Conservation (phyloP, 257 asterid species). For the Euphrasia confusa region DNA sequence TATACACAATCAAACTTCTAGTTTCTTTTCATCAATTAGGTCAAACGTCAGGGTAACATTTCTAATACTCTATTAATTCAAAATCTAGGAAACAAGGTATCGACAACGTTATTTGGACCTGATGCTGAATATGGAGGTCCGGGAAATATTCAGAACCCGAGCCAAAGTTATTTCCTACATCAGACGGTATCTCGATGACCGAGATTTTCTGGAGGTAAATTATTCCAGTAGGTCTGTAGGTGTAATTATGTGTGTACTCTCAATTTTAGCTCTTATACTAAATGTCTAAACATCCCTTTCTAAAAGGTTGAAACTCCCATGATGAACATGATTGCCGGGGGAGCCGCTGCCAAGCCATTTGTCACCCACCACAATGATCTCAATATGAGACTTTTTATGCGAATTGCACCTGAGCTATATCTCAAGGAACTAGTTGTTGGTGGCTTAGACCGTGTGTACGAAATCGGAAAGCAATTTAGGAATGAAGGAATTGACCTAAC, state of each 20-base stretch:
- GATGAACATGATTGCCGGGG: slow-evolving; percentile 85
- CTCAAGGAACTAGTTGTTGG: slow-evolving; percentile 91
- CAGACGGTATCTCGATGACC: slow-evolving; percentile 59
- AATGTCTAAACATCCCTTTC: neutral
- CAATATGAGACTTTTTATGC: slow-evolving; percentile 75
- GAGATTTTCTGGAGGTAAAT: slow-evolving; percentile 70
- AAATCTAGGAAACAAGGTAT: slow-evolving; percentile 73
- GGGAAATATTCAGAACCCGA: slow-evolving; percentile 72
- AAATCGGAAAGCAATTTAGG: slow-evolving; percentile 88
- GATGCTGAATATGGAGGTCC: slow-evolving; percentile 73
- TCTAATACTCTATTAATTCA: neutral
- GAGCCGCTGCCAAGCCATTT: slow-evolving; percentile 96
- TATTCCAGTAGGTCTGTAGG: neutral
- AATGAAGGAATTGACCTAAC: slow-evolving; percentile 92
- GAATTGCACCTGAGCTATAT: slow-evolving; percentile 85
- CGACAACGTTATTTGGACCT: slow-evolving; percentile 85
- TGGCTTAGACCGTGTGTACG: slow-evolving; percentile 87
- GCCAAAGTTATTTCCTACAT: slow-evolving; percentile 59
- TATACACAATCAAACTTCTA: neutral
- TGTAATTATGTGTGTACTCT: neutral
- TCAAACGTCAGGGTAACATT: neutral
- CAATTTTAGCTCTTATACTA: neutral
- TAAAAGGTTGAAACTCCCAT: slow-evolving; percentile 83
- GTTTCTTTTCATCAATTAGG: neutral
- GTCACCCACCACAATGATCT: slow-evolving; percentile 85